Evolutionary conservation across 805 yeast genomes (phyloP), one percentile per base, ranked within the genome.

Genomic region (Ogataea paradorogensis): DNA sequence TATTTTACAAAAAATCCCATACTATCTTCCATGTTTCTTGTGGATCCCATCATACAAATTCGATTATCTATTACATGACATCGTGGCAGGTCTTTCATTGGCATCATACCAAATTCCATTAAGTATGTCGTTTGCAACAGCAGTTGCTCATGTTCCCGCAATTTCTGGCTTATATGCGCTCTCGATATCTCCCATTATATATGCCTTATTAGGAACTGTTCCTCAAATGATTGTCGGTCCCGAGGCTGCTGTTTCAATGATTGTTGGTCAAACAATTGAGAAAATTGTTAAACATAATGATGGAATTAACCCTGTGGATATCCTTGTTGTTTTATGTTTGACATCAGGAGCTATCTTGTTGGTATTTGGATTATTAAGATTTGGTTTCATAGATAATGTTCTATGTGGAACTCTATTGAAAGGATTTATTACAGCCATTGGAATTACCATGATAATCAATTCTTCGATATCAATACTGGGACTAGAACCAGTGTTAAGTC

Each of bases 51-150:
- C 70, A 7, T 84, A 84, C 47, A 52, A 52, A 1, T 10, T 41
- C 11, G 37, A 51, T 1, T 62, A 61, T 33, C 52, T 81, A 30
- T 16, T 75, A 2, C 72, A 78, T 15, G 99, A 91, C 55, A 54
- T 85, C 7, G 62, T 83, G 13, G 95, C 96, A 2, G 98, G 99
- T 0, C 53, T 88, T 4, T 81, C 97, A 0, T 61, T 90, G 25
- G 96, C 96, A 0, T 82, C 93, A 4, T 91, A 89, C 62, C 97
- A 90, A 59, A 78, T 91, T 34, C 98, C 99, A 1, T 67, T 91
- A 38, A 83, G 89, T 46, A 71, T 82, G 73, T 76, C 84, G 2
- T 84, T 84, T 54, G 93, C 96, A 3, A 81, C 87, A 0, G 81
- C 95, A 0, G 69, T 89, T 31, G 95, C 95, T 2, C 87, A 82